phyloP scores from a whole-genome alignment of 2,329 filamentous ascomycete species.

The Xylaria sp. region DNA sequence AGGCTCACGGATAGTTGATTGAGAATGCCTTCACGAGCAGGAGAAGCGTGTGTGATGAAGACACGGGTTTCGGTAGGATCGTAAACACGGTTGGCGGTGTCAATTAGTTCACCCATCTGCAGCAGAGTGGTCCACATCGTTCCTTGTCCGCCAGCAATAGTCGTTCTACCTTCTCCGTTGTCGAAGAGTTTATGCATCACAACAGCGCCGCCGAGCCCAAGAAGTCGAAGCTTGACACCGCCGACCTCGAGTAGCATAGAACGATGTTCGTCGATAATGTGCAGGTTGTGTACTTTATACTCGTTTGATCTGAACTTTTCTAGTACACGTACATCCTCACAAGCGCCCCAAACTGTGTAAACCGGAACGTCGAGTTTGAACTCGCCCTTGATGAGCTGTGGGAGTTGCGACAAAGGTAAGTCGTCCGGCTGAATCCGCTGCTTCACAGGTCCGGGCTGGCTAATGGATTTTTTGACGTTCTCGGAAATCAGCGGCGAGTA shows the following conservation, averaged over 20 bases:
- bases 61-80: slow-evolving; percentile 97
- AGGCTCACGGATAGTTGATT: slow-evolving; percentile 98
- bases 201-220: slow-evolving; percentile 93
- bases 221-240: slow-evolving; percentile 92
- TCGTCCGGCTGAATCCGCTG: slow-evolving; percentile 83
- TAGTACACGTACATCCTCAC: slow-evolving; percentile 95
- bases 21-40: slow-evolving; percentile 92
- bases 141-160: slow-evolving; percentile 96
- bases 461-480: slow-evolving; percentile 74
- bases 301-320: slow-evolving; percentile 98
- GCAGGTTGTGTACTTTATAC: slow-evolving; percentile 96
- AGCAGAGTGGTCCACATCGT: slow-evolving; percentile 99
- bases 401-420: slow-evolving; percentile 90
- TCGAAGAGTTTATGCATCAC: slow-evolving; percentile 99
- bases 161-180: slow-evolving; percentile 96
- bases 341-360: slow-evolving; percentile 99
- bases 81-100: slow-evolving; percentile 97
- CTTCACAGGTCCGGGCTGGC: slow-evolving; percentile 81
- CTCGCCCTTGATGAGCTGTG: slow-evolving; percentile 86
- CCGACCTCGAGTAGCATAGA: slow-evolving; percentile 95
- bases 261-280: slow-evolving; percentile 98
- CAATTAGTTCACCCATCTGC: slow-evolving; percentile 97
- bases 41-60: slow-evolving; percentile 96
- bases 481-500: slow-evolving; percentile 95
- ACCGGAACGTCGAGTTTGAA: slow-evolving; percentile 95